Evolutionary conservation across 2,329 filamentous ascomycete species (phyloP), one percentile per base, ranked within the genome.

Genomic region (Fusarium humuli): DNA sequence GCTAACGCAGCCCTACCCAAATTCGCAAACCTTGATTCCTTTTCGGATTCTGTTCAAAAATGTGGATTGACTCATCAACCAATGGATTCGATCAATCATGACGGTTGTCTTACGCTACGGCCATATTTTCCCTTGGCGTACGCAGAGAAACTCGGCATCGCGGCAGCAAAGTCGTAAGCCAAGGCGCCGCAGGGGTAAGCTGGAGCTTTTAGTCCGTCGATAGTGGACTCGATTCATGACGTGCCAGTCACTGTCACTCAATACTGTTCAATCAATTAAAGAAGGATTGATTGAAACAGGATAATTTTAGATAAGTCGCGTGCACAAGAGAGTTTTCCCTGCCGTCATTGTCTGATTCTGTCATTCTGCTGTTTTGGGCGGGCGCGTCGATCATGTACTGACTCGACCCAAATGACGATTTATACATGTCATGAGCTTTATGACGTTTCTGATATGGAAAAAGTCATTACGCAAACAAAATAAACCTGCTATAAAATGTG

Each of bases 161-260:
- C 49, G 49, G 32, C 32, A 52, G 20, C 5, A 12, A 41, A 16
- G 5, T 41, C 49, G 22, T 52, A 52, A 23, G 49, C 32, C 32
- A 50, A 50, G 47, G 16, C 12, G 5, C 8, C 13, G 6, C 30
- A 40, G 4, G 9, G 8, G 18, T 14, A 5, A 6, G 7, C 3
- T 16, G 49, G 34, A 40, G 49, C 32, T 8, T 27, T 52, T 29
- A 11, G 11, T 52, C 49, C 34, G 49, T 34, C 2, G 16, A 50
- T 23, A 25, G 20, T 34, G 20, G 30, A 5, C 16, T 14, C 2
- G 1, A 1, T 7, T n/a, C 34, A 37, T 18, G 23, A 40, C n/a
- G 30, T 23, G 49, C 7, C 49, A 16, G 30, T 34, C n/a, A n/a
- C n/a, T n/a, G n/a, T n/a, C n/a, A n/a, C n/a, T n/a, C n/a, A n/a